Base-by-base conservation (phyloP, 106 monocot genomes). In the Chionographis japonica region DNA sequence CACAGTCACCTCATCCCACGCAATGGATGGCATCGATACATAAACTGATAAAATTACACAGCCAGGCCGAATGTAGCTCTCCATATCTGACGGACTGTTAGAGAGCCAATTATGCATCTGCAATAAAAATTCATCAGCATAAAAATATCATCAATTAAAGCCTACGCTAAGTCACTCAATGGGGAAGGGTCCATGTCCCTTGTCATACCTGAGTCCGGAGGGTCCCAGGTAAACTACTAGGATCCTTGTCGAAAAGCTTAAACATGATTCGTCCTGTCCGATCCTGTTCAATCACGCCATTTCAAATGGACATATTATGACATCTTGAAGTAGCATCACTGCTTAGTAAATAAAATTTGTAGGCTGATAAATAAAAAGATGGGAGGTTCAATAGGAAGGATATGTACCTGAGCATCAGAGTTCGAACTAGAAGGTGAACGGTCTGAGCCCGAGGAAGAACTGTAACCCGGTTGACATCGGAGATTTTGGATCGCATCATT, bases 1-100 rank as follows among this genome's bases (percentile, higher is more conserved):
- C 36, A 27, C 43, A 81, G 75, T 52, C 63, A 90, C 94, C 40
- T 87, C 88, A 61, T 85, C 85, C 98, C 98, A 93, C 35, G 85
- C 82, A 61, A 72, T 58, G 4, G 79, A 65, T 62, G 90, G 54
- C 98, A 99, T 90, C 36, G 81, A 93, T 53, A 83, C 19, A 82
- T 99, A 99, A 59, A 99, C 15, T 6, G 98, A 90, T 51, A 99
- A 58, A 39, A 99, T 85, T 14, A 99, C 81, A 73, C 98, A 99
- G 55, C 98, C 98, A 60, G 98, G 98, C 37, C 98, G 73, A 68
- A 93, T 99, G 71, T 99, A 99, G 77, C 98, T 88, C 68, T 99
- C 98, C 78, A 99, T 99, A 50, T 93, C 90, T 18, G 85, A 83
- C 18, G 98, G 98, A 70, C 90, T 99, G 58, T 78, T 75, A 43